Evolutionary conservation across 2,329 filamentous ascomycete species (phyloP), one percentile per base, ranked within the genome.

Genomic region (Fusarium sp.): DNA sequence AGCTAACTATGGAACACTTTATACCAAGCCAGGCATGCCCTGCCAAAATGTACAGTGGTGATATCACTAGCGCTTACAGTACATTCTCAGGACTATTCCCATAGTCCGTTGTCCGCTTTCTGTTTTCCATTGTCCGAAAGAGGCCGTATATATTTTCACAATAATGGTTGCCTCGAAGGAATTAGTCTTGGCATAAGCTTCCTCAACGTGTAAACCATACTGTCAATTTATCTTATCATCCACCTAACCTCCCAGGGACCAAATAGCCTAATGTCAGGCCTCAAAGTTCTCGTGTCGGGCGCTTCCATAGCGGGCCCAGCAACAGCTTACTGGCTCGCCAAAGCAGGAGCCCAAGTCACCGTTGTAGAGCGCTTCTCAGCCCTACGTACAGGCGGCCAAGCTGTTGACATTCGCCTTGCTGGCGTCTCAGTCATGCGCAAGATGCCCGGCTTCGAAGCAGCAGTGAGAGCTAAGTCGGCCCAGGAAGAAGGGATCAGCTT

Each of bases 311-410:
- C 75, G 12, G 77, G 77, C 9, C 76, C 75, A 13, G 71, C 74
- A 7, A 66, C 72, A 9, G 75, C 75, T 3, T 76, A 76, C 67
- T 77, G 73, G 75, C 68, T 77, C 12, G 70, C 71, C 40, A 73
- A 65, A 58, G 68, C 74, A 9, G 74, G 76, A 2, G 75, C 75
- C 9, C 64, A 49, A 1, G 76, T 82, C 51, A 82, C 80, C 0
- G 65, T 83, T n/a, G 68, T 83, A 44, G 81, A 83, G 57, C 76
- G 79, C 12, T 78, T 76, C 46, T 70, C 78, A 3, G n/a, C 57
- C 46, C n/a, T 78, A 12, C 75, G 76, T 4, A 79, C 59, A 75
- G 73, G 41, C 75, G 79, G 79, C 5, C 79, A 81, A 34, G 76
- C 76, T n/a, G 62, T 81, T 45, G 79, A 81, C 50, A 77, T 81